A percentile compares a stretch with the other conserved stretches of the same genome.
Evolutionary conservation across 805 yeast species (phyloP).

Genomic region (Cyberlindnera maritima): DNA sequence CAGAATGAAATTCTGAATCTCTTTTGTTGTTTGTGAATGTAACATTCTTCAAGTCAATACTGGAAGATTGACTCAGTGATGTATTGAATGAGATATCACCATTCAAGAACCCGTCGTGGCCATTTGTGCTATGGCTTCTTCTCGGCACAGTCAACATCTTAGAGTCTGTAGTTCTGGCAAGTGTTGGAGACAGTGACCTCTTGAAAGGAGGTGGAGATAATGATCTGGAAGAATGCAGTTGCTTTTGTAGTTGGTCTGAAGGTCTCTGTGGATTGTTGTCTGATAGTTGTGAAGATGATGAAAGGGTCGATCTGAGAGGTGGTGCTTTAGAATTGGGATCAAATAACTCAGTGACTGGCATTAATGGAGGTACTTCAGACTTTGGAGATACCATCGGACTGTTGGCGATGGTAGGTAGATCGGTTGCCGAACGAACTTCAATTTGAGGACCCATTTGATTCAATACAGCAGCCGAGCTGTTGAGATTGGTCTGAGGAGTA

Average conservation of each 20-base stretch:
- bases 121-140: conserved; percentile 10
- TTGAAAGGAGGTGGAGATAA: conserved; percentile 12
- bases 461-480: background rate
- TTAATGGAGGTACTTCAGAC: background rate
- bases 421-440: conserved; percentile 5
- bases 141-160: background rate
- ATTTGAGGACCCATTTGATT: conserved; percentile 2
- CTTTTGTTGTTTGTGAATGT: conserved; percentile 54
- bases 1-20: conserved; percentile 72
- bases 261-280: background rate
- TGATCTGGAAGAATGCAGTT: conserved; percentile 3
- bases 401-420: background rate
- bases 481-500: conserved; percentile 1
- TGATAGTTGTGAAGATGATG: background rate
- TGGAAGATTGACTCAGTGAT: conserved; percentile 5
- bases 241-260: background rate
- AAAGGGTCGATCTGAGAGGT: background rate
- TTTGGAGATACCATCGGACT: background rate
- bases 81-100: conserved; percentile 12
- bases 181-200: conserved; percentile 22
- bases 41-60: conserved; percentile 18
- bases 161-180: background rate
- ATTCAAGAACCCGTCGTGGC: background rate
- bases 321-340: background rate
- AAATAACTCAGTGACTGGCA: background rate